Percentiles rank a stretch among this genome's conserved stretches.
Evolutionary conservation across 1,139 yeast species (phyloP).

Genomic region (Kodamaea alishanica): DNA sequence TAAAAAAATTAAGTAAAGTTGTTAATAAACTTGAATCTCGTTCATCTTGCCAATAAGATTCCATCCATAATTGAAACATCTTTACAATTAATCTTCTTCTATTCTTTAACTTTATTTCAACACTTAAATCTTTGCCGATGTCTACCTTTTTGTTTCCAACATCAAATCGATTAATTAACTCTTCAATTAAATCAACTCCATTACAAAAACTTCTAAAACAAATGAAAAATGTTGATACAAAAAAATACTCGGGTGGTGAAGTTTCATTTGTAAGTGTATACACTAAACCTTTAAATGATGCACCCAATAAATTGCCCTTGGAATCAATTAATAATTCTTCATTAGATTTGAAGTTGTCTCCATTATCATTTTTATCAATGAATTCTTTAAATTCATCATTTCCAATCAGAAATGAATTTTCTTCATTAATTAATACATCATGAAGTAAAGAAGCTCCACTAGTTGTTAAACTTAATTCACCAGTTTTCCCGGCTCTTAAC

Average conservation of each 20-base stretch:
- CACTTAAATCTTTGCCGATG: conserved; percentile 34
- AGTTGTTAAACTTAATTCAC: conserved; percentile 51
- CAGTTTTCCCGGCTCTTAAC: conserved; percentile 56
- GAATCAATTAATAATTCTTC: conserved; percentile 48
- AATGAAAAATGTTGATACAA: conserved; percentile 72
- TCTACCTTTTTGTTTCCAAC: conserved; percentile 32
- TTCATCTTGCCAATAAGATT: conserved; percentile 76
- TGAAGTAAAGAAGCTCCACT: conserved; percentile 55
- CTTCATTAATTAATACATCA: conserved; percentile 44
- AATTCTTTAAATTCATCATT: conserved; percentile 38
- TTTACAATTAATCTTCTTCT: conserved; percentile 66
- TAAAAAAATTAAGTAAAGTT: conserved; percentile 70
- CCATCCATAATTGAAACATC: conserved; percentile 78
- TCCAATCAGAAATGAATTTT: conserved; percentile 42
- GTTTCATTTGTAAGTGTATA: conserved; percentile 69
- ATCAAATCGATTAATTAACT: conserved; percentile 65
- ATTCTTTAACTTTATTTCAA: conserved; percentile 53
- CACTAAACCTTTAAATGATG: conserved; percentile 73
- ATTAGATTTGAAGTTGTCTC: conserved; percentile 19
- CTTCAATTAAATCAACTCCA: conserved; percentile 67
- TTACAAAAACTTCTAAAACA: conserved; percentile 75
- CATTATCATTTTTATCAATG: conserved; percentile 15
- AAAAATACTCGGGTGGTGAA: conserved; percentile 65
- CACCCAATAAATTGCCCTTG: conserved; percentile 63
- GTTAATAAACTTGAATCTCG: conserved; percentile 60